Conservation (phyloP, 2,329 filamentous ascomycete species). For the Nakataea oryzae region DNA sequence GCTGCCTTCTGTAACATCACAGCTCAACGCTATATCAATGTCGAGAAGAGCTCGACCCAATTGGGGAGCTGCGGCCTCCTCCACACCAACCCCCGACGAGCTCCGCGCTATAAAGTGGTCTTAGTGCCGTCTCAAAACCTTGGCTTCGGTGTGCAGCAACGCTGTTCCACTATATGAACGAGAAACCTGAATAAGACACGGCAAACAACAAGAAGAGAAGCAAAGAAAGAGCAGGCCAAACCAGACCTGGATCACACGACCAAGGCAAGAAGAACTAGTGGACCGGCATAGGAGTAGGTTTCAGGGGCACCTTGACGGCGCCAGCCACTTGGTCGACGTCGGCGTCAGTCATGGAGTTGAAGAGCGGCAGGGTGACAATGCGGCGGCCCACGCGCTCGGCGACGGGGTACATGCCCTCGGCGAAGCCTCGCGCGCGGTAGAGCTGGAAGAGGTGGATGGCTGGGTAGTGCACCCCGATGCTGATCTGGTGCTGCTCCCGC, state of each 20-base stretch:
- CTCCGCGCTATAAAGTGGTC: background rate
- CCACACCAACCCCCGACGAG: no score
- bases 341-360: background rate
- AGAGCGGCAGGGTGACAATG: background rate
- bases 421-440: background rate
- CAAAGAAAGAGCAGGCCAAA: no score
- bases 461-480: background rate
- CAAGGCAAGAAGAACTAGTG: background rate
- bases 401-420: background rate
- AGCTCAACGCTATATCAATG: background rate
- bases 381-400: background rate
- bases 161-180: background rate
- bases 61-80: background rate
- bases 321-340: background rate
- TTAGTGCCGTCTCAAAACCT: background rate
- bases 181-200: background rate
- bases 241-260: background rate
- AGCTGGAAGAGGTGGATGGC: background rate
- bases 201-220: background rate
- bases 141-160: background rate
- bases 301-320: background rate
- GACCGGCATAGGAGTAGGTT: background rate
- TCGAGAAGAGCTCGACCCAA: background rate
- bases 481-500: background rate
- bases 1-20: background rate